Evolutionary conservation across 768 basidiomycete species (phyloP).

Genomic region (Xerocomellus chrysenteron): DNA sequence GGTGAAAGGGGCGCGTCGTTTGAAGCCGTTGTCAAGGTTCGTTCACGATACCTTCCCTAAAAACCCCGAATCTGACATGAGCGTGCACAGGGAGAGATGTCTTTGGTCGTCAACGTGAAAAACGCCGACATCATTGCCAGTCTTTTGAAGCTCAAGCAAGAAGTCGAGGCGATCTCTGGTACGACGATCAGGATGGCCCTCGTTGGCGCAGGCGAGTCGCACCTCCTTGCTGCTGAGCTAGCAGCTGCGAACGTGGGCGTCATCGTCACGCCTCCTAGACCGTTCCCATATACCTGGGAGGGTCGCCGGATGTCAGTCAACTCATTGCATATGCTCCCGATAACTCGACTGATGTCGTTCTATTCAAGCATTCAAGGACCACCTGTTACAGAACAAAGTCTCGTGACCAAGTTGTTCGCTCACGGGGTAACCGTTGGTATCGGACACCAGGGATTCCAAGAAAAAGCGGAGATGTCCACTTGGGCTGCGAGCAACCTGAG

Average conservation of each 20-base stretch:
- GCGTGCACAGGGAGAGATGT: constrained; percentile 47
- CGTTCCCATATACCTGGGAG: constrained; percentile 70
- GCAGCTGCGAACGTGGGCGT: constrained; percentile 65
- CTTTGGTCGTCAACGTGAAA: constrained; percentile 65
- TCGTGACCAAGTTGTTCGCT: constrained; percentile 59
- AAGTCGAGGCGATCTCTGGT: constrained; percentile 42
- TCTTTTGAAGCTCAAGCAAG: constrained; percentile 57
- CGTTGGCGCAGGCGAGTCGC: constrained; percentile 57
- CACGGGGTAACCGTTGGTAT: constrained; percentile 66
- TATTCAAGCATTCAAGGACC: constrained; percentile 60
- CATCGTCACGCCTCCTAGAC: constrained; percentile 60
- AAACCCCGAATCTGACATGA: constrained; percentile 7
- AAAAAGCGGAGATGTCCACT: constrained; percentile 67
- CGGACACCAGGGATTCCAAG: constrained; percentile 43
- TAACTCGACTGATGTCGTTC: neutral
- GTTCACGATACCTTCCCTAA: neutral
- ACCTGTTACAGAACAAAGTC: constrained; percentile 61
- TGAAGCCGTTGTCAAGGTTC: constrained; percentile 38
- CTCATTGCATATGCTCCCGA: neutral
- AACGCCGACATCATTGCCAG: constrained; percentile 78
- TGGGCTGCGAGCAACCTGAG: constrained; percentile 85
- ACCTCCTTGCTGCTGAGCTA: constrained; percentile 43
- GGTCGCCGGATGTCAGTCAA: constrained; percentile 54
- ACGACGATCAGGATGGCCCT: constrained; percentile 46
- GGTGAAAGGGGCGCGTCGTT: constrained; percentile 33